These are phyloP conservation scores for Fusarium pseudograminearum DNA, from an alignment of 2,329 filamentous ascomycete genomes.

Conservation along the genomic window DNA sequence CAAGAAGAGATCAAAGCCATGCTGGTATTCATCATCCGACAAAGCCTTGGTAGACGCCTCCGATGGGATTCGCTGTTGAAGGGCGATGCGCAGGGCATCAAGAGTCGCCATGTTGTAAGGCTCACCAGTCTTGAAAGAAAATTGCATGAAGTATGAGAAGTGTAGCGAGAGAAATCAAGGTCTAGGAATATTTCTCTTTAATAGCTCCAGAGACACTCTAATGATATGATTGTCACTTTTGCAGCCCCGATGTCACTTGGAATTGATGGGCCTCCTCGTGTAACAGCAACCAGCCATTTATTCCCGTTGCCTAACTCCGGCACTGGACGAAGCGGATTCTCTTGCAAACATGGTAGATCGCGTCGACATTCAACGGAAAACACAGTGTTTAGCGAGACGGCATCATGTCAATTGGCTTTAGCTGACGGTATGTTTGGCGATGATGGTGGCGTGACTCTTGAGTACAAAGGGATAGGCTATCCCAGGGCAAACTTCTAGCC, in stretches of 20 bases:
- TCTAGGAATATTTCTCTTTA: not conserved
- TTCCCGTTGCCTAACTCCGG: not conserved
- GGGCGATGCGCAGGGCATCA: constrained; percentile 56
- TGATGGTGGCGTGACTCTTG: not conserved
- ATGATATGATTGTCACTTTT: not conserved
- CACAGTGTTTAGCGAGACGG: not conserved
- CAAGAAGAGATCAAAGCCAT: constrained; percentile 60
- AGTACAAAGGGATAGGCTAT: accelerated
- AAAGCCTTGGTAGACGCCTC: constrained; percentile 50
- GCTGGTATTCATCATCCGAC: constrained; percentile 62
- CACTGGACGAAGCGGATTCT: no score
- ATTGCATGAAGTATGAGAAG: no score
- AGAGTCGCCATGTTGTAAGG: constrained; percentile 51
- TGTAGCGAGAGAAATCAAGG: not conserved
- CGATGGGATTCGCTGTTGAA: constrained; percentile 51
- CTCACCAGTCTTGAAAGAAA: not conserved
- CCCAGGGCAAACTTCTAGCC: not conserved
- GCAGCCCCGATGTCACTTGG: not conserved
- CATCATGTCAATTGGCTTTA: not conserved
- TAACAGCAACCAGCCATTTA: not conserved
- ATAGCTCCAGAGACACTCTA: no score
- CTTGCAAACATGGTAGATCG: not conserved
- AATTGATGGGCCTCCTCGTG: not conserved
- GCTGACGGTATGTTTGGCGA: not conserved
- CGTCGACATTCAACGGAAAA: not conserved